These are phyloP conservation scores for Paraconiothyrium brasiliense DNA, from an alignment of 2,329 filamentous ascomycete genomes.

Conservation along the genomic window DNA sequence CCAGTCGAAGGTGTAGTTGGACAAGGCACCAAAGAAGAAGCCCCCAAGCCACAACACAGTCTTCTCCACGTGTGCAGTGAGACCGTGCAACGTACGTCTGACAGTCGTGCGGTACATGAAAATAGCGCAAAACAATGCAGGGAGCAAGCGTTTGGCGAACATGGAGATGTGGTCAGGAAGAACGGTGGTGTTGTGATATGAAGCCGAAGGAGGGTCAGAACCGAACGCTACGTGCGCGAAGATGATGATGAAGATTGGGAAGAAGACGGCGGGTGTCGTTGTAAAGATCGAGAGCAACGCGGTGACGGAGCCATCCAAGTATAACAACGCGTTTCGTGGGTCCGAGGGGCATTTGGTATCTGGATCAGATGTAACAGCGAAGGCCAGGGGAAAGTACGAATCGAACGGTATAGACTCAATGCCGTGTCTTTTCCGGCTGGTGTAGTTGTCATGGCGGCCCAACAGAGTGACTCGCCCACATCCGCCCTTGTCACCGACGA, in stretches of 20 bases:
- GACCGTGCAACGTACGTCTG: slow-evolving; percentile 73
- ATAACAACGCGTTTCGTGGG: slow-evolving; percentile 80
- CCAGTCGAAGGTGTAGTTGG: slow-evolving; percentile 92
- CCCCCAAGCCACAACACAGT: slow-evolving; percentile 86
- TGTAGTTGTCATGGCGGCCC: slow-evolving; percentile 72
- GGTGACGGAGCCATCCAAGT: slow-evolving; percentile 79
- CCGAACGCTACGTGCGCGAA: slow-evolving; percentile 90
- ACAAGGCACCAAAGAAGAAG: slow-evolving; percentile 88
- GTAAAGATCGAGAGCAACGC: slow-evolving; percentile 79
- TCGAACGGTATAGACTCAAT: slow-evolving; percentile 82
- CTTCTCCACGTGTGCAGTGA: slow-evolving; percentile 87
- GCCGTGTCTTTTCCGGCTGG: slow-evolving; percentile 70
- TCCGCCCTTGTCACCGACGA: slow-evolving; percentile 77
- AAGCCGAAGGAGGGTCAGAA: slow-evolving; percentile 79
- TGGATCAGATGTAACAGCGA: slow-evolving; percentile 74
- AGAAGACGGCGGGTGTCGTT: slow-evolving; percentile 79
- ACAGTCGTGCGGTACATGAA: slow-evolving; percentile 86
- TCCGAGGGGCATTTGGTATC: slow-evolving; percentile 72
- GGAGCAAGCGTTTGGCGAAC: slow-evolving; percentile 81
- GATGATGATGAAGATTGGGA: slow-evolving; percentile 79
- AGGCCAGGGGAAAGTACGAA: slow-evolving; percentile 88
- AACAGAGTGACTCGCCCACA: slow-evolving; percentile 81
- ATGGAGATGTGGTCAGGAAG: slow-evolving; percentile 63
- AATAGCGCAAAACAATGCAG: slow-evolving; percentile 84
- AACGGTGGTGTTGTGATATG: slow-evolving; percentile 54